A percentile compares a stretch with the other conserved stretches of the same genome.
Evolutionary conservation across 1,284 basidiomycete species (phyloP).

Genomic region (Malassezia brasiliensis): DNA sequence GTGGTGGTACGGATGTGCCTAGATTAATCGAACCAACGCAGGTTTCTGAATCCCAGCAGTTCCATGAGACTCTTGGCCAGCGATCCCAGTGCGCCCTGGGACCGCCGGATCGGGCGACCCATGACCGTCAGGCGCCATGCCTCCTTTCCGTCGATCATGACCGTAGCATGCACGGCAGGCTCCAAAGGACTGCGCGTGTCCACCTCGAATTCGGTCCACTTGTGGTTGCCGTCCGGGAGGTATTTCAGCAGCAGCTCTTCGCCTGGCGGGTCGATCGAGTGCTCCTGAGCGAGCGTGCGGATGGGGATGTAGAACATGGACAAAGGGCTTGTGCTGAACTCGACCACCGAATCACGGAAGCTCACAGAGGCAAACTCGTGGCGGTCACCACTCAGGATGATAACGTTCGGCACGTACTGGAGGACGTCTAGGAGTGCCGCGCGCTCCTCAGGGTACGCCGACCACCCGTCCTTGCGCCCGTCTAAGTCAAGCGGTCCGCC

Average conservation of each 20-base stretch:
- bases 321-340: slow-evolving; percentile 60
- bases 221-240: slow-evolving; percentile 48
- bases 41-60: slow-evolving; percentile 36
- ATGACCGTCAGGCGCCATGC: slow-evolving; percentile 54
- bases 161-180: slow-evolving; percentile 52
- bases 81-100: slow-evolving; percentile 36
- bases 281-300: slow-evolving; percentile 48
- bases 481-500: slow-evolving; percentile 53
- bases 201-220: slow-evolving; percentile 60
- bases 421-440: slow-evolving; percentile 35
- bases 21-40: slow-evolving; percentile 23
- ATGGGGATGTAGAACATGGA: slow-evolving; percentile 51
- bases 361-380: slow-evolving; percentile 64
- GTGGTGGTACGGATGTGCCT: too few species aligned
- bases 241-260: slow-evolving; percentile 60
- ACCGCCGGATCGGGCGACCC: slow-evolving; percentile 37
- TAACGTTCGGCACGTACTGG: slow-evolving; percentile 61
- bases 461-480: slow-evolving; percentile 61
- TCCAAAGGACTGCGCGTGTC: slow-evolving; percentile 58
- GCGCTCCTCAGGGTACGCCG: slow-evolving; percentile 61
- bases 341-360: slow-evolving; percentile 51
- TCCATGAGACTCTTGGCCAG: slow-evolving; percentile 42
- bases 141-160: slow-evolving; percentile 59
- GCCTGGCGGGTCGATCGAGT: slow-evolving; percentile 51
- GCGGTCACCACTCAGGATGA: slow-evolving; percentile 57